Percentiles rank a stretch among this genome's conserved stretches.
Evolutionary conservation across 2,329 filamentous ascomycete genomes (phyloP).

Genomic region (Simplicillium sp.): DNA sequence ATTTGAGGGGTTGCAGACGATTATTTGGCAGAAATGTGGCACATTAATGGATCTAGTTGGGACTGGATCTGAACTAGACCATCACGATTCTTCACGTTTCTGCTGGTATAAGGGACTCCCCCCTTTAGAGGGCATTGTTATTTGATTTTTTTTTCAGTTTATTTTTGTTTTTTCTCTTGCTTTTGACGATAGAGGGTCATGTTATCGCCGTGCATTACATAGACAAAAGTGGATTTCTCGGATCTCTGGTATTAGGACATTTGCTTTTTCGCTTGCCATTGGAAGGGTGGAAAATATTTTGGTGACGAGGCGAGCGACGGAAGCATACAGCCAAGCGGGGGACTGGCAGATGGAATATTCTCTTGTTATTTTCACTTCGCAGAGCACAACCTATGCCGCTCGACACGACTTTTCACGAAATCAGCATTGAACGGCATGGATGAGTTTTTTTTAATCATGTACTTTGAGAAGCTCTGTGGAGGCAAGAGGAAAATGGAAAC

Average conservation of each 20-base stretch:
- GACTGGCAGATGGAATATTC: constrained; percentile 21
- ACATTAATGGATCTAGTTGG: constrained; percentile 21
- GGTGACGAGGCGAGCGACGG: constrained; percentile 20
- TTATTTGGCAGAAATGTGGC: constrained; percentile 27
- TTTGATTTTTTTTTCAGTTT: constrained; percentile 10
- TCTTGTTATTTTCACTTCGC: constrained; percentile 22
- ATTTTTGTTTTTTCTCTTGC: constrained; percentile 21
- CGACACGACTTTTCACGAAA: constrained; percentile 27
- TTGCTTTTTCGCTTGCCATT: constrained; percentile 19
- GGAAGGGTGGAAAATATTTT: constrained; percentile 11
- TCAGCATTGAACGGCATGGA: constrained; percentile 22
- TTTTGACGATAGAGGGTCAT: constrained; percentile 34
- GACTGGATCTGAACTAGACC: constrained; percentile 22
- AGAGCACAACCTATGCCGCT: constrained; percentile 27
- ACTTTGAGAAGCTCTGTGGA: constrained; percentile 12
- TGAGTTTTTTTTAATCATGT: constrained; percentile 14
- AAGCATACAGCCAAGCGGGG: constrained; percentile 21
- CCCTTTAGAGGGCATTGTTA: constrained; percentile 22
- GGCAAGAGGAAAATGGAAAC: constrained; percentile 15
- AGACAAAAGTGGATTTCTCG: constrained; percentile 61
- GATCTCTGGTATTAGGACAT: constrained; percentile 36
- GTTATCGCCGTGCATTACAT: constrained; percentile 37
- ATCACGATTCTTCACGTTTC: constrained; percentile 25
- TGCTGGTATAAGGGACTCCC: constrained; percentile 20
- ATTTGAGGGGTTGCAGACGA: constrained; percentile 24